Evolutionary conservation across 345 rosid species (phyloP).

Genomic region (Citrus mangshanensis): DNA sequence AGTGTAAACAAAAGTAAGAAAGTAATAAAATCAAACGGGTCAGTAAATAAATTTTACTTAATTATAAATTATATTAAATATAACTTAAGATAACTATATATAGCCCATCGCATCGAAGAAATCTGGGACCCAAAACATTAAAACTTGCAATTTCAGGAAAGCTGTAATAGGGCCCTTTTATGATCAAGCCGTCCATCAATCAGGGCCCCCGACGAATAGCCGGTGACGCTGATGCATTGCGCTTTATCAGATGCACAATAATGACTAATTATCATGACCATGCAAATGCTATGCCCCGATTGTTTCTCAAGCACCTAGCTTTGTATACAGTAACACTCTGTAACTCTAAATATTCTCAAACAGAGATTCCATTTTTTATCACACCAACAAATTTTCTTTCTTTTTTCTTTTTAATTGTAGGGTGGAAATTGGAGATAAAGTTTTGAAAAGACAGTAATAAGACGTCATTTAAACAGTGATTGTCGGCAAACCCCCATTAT

Average conservation of each 20-base stretch:
- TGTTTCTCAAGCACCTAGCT: too few relatives aligned
- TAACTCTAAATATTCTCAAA: too few relatives aligned
- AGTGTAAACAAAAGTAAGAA: too few relatives aligned
- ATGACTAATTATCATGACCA: constrained; percentile 32
- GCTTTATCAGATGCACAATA: background rate
- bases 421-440: too few relatives aligned
- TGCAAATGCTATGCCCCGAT: constrained; percentile 17
- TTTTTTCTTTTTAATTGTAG: too few relatives aligned
- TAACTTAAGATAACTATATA: too few relatives aligned
- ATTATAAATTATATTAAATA: too few relatives aligned
- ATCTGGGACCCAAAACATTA: constrained; percentile 24
- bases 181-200: constrained; percentile 21
- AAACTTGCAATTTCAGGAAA: constrained; percentile 27
- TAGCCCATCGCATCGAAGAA: background rate
- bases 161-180: constrained; percentile 29
- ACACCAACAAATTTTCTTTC: too few relatives aligned
- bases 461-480: constrained; percentile 33
- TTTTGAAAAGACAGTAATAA: background rate
- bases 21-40: too few relatives aligned
- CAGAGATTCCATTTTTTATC: too few relatives aligned
- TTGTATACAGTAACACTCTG: too few relatives aligned
- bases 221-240: constrained; percentile 19
- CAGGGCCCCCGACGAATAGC: constrained; percentile 16
- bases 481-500: constrained; percentile 58
- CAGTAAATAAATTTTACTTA: too few relatives aligned